Evolutionary conservation across 176 grass and related monocot genomes (phyloP).

Genomic region (Oryza nivara): DNA sequence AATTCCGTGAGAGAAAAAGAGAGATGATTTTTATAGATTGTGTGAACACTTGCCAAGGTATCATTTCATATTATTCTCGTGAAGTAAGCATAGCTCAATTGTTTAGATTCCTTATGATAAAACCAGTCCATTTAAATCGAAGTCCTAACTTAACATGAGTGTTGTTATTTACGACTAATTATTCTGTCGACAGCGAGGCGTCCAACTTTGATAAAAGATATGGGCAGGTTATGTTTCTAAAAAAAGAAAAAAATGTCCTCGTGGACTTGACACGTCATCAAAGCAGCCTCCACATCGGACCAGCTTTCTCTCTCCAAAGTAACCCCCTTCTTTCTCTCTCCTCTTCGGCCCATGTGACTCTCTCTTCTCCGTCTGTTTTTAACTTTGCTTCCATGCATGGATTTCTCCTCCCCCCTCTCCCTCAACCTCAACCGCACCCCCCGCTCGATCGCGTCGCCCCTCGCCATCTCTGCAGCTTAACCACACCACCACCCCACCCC

Average conservation of each 20-base stretch:
- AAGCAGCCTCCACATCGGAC: not conserved
- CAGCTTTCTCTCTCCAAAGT: not conserved
- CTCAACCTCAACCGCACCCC: conserved; percentile 38
- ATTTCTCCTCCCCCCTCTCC: conserved; percentile 43
- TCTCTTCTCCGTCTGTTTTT: conserved; percentile 42
- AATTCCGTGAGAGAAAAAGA: too few species aligned
- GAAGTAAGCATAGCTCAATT: too few species aligned
- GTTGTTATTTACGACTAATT: too few species aligned
- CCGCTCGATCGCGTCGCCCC: conserved; percentile 30
- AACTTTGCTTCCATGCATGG: conserved; percentile 68
- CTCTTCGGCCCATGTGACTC: conserved; percentile 7
- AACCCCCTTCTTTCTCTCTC: not conserved
- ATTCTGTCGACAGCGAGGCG: too few species aligned
- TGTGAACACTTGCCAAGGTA: too few species aligned
- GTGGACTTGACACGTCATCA: conserved; percentile 12
- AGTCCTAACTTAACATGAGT: too few species aligned
- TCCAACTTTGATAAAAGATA: too few species aligned
- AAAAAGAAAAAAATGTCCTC: not conserved
- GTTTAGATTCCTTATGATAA: too few species aligned
- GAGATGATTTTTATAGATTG: too few species aligned
- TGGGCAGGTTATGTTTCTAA: too few species aligned
- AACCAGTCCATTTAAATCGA: too few species aligned
- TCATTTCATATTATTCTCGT: not conserved
- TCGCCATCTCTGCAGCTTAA: not conserved
- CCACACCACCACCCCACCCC: conserved; percentile 1